Evolutionary conservation across 352 stramenopile genomes (phyloP).

Genomic region (Blastocystis sp.): DNA sequence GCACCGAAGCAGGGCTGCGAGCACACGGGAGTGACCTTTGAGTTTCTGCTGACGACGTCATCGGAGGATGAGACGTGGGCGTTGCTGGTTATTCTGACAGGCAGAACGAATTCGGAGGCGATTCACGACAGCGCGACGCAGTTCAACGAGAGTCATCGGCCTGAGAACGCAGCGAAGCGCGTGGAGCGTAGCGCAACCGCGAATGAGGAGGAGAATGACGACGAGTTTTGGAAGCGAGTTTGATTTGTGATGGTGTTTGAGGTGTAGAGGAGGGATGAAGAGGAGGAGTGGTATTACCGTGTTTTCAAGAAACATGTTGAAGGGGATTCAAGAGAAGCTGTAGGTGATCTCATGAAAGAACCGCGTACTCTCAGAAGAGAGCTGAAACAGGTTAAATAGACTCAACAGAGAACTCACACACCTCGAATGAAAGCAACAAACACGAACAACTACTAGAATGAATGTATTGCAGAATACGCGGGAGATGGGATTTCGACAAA

Average conservation of each 20-base stretch:
- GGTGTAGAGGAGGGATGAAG: conserved; percentile 43
- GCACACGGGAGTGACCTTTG: neutral
- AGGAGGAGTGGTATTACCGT: conserved; percentile 48
- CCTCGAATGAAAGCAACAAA: neutral
- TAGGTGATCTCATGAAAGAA: no score
- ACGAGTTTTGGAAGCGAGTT: conserved; percentile 29
- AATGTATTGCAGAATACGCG: conserved; percentile 11
- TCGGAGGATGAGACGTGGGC: conserved; percentile 27
- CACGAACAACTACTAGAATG: conserved; percentile 9
- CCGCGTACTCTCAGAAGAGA: no score
- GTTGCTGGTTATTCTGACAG: neutral
- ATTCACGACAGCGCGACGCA: neutral
- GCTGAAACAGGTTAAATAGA: no score
- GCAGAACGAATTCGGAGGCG: neutral
- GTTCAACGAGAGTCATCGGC: neutral
- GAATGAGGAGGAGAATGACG: conserved; percentile 47
- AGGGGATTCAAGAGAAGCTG: no score
- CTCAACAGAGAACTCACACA: neutral
- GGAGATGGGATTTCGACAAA: conserved; percentile 42
- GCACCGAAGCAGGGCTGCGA: conserved; percentile 30
- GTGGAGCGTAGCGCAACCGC: neutral
- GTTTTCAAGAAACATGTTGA: neutral
- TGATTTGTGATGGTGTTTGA: neutral
- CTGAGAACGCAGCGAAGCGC: neutral
- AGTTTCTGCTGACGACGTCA: conserved; percentile 35